Evolutionary conservation across 495 filamentous ascomycete genomes (phyloP), one percentile per base, ranked within the genome.

Genomic region (Thozetella sp.): DNA sequence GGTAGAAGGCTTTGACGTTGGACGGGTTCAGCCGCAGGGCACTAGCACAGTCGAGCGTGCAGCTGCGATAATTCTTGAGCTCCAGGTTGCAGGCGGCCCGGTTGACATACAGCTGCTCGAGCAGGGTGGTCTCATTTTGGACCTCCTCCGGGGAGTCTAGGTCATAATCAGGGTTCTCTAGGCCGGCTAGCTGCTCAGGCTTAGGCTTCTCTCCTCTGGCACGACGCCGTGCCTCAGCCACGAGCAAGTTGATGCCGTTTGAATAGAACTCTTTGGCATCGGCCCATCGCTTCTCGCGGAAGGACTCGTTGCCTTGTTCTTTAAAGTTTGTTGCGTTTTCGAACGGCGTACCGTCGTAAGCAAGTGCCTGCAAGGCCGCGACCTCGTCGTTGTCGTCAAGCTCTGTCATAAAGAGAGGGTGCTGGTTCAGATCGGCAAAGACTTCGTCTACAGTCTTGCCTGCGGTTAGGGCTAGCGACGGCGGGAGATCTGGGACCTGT

Each of bases 391-490:
- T 97, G 60, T 93, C 88, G 61, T 92, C 90, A 12, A 97, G 83
- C 61, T 88, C 84, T 4, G 91, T 97, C 95, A 99, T 99, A 78
- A 99, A 99, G 25, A 99, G 80, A 4, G 96, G 95, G 13, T 86
- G 87, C 64, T 87, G 85, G 68, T 93, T 93, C 73, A 97, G 79
- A 63, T 93, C 88, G 23, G 82, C 79, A 22, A 90, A 69, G 13
- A 95, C 77, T 61, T 96, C 90, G 37, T 91, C 88, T 1, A 84
- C 79, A 2, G 88, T 85, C 70, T 90, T 84, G 59, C 82, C 81
- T 20, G 78, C 73, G 25, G 85, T 74, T 40, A 83, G 79, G 2
- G 85, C 85, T 76, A 88, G 80, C 22, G 68, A 76, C 0, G 89
- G 88, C 12, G 90, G 87, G 22, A 91, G 71, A 53, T 72, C 62